Base-by-base conservation (phyloP, 306 rosid species). In the Lathyrus tuberosus region DNA sequence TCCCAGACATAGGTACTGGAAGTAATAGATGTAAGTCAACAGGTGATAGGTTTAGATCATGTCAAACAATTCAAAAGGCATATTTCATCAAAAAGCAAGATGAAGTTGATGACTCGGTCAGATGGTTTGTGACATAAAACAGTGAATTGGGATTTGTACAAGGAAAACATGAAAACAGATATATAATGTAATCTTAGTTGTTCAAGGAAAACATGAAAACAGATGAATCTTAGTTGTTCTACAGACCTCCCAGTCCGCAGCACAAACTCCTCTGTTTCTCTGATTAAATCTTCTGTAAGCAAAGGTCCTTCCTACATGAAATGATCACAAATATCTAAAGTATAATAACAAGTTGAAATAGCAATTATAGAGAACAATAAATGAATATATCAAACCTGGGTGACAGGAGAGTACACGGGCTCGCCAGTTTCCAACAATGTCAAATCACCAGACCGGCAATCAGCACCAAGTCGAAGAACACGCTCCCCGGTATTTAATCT, bases 401-500 rank as follows among this genome's bases (percentile, higher is more conserved):
- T 87, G 66, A 87, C 71, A 41, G 99, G 99, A 79, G 89, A 86
- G 79, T 95, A 95, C 74, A 95, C 88, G 59, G 84, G 86, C 79
- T 95, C 99, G 38, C 96, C 97, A 73, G 99, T 95, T 87, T 91
- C 99, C 89, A 95, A 80, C 95, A 95, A 79, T 76, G 82, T 83
- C 58, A 91, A 67, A 77, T 87, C 76, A 78, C 85, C 81, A 62
- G 76, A 85, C 26, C 71, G 89, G 70, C 40, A 5, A 84, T 77
- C 83, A 64, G 95, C 96, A 62, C 97, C 99, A 54, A 95, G 79
- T 76, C 99, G 88, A 57, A 91, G 88, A 78, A 85, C 92, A 73
- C 83, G 89, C 79, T 91, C 97, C 70, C 97, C 97, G n/a, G 75
- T 79, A 71, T 68, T 83, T 75, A 82, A 31, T 76, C 78, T 86